phyloP scores from a whole-genome alignment of 2,329 filamentous ascomycete genomes.

The Penicillium sp. region DNA sequence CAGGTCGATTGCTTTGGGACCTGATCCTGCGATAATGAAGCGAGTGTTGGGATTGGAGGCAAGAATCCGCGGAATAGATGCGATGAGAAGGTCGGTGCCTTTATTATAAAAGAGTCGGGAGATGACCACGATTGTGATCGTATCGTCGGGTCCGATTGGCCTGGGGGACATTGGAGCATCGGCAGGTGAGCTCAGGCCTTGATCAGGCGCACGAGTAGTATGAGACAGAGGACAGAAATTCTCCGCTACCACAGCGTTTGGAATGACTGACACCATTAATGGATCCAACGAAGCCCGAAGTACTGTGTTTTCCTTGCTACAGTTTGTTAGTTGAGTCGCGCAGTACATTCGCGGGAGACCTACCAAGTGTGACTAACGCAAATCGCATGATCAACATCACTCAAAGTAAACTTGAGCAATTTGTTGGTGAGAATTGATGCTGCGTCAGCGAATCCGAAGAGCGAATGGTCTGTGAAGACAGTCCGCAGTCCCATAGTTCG shows the following conservation, averaged over 20 bases:
- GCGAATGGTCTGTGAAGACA: slow-evolving; percentile 94
- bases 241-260: slow-evolving; percentile 94
- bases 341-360: slow-evolving; percentile 19
- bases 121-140: slow-evolving; percentile 94
- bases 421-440: slow-evolving; percentile 97
- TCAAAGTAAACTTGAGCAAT: slow-evolving; percentile 89
- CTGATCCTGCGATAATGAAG: slow-evolving; percentile 94
- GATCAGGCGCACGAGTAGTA: slow-evolving; percentile 41
- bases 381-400: slow-evolving; percentile 96
- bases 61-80: slow-evolving; percentile 88
- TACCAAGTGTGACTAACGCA: slow-evolving; percentile 98
- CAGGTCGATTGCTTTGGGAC: slow-evolving; percentile 93
- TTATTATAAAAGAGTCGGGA: slow-evolving; percentile 99
- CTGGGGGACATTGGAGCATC: slow-evolving; percentile 58
- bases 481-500: slow-evolving; percentile 94
- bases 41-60: slow-evolving; percentile 87
- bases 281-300: slow-evolving; percentile 91
- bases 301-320: slow-evolving; percentile 95
- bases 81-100: slow-evolving; percentile 94
- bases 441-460: slow-evolving; percentile 96
- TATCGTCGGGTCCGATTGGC: slow-evolving; percentile 75
- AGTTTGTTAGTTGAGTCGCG: neutral
- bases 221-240: slow-evolving; percentile 78
- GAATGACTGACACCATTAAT: slow-evolving; percentile 95
- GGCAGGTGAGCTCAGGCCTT: slow-evolving; percentile 21